Conservation (phyloP, 805 yeast genomes). For the Hemisphaericaspora nanyangensis region DNA sequence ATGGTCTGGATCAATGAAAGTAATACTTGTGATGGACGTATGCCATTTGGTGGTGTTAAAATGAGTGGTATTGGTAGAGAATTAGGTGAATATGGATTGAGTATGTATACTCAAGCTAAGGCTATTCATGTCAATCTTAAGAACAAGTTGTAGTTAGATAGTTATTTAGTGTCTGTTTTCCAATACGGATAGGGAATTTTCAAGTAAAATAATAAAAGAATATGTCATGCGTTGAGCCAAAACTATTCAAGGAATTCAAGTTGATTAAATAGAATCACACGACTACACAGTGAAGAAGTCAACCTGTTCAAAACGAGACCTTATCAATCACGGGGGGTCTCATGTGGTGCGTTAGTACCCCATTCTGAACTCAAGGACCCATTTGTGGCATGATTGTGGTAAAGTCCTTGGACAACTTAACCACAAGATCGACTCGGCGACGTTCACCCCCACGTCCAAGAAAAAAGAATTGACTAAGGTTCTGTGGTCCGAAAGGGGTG, state of each 20-base stretch:
- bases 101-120: slow-evolving; percentile 69
- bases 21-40: slow-evolving; percentile 38
- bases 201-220: not conserved
- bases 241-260: not conserved
- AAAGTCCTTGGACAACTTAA: no score
- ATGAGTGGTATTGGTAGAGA: slow-evolving; percentile 80
- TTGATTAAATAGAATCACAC: not conserved
- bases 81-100: slow-evolving; percentile 69
- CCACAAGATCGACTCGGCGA: no score
- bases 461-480: no score
- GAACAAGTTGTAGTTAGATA: slow-evolving; percentile 23
- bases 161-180: no score
- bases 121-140: slow-evolving; percentile 73
- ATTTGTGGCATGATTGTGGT: no score
- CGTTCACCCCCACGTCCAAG: no score
- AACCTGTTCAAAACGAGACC: no score
- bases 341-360: no score
- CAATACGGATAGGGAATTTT: no score
- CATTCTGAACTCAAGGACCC: no score
- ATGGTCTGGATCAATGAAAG: slow-evolving; percentile 46
- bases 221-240: not conserved
- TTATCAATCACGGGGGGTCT: no score
- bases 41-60: slow-evolving; percentile 80
- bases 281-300: not conserved
- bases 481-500: no score